Conservation (phyloP, 768 basidiomycete genomes). For the Candolleomyces eurysporus region DNA sequence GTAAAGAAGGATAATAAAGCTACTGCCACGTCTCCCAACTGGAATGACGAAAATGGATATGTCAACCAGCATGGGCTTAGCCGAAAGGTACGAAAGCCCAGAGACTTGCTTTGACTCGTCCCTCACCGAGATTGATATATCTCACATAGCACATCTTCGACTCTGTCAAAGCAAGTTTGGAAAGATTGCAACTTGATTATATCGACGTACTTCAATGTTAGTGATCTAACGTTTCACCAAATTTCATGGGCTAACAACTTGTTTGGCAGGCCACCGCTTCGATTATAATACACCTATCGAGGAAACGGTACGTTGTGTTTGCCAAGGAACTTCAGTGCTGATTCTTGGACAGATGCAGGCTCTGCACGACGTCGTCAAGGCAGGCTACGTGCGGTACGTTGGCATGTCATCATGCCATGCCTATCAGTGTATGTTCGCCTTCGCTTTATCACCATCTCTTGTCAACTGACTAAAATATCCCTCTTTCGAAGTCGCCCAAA, state of each 20-base stretch:
- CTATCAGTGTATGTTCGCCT: conserved; percentile 44
- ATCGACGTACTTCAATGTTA: conserved; percentile 73
- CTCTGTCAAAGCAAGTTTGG: conserved; percentile 57
- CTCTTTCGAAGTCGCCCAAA: conserved; percentile 37
- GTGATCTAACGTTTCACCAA: conserved; percentile 7
- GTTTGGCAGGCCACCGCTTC: conserved; percentile 46
- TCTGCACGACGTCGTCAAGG: conserved; percentile 61
- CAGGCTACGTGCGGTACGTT: conserved; percentile 60
- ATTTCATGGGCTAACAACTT: conserved; percentile 21
- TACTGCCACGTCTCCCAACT: conserved; percentile 15
- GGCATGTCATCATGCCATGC: conserved; percentile 58
- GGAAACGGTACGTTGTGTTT: conserved; percentile 39
- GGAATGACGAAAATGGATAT: conserved; percentile 40
- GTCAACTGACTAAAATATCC: neutral
- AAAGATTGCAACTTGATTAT: conserved; percentile 72
- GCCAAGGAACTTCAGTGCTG: neutral
- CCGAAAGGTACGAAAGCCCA: conserved; percentile 23
- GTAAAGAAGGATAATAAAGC: conserved; percentile 22
- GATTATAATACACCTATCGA: conserved; percentile 59
- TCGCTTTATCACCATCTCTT: neutral
- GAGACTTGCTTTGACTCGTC: neutral
- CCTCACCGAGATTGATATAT: neutral
- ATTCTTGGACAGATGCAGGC: conserved; percentile 54
- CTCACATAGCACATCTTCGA: conserved; percentile 70
- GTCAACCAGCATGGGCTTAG: conserved; percentile 52